Percentiles rank a stretch among this genome's conserved stretches.
phyloP scores from a whole-genome alignment of 2,329 filamentous ascomycete genomes.

The Pseudocercospora musae region DNA sequence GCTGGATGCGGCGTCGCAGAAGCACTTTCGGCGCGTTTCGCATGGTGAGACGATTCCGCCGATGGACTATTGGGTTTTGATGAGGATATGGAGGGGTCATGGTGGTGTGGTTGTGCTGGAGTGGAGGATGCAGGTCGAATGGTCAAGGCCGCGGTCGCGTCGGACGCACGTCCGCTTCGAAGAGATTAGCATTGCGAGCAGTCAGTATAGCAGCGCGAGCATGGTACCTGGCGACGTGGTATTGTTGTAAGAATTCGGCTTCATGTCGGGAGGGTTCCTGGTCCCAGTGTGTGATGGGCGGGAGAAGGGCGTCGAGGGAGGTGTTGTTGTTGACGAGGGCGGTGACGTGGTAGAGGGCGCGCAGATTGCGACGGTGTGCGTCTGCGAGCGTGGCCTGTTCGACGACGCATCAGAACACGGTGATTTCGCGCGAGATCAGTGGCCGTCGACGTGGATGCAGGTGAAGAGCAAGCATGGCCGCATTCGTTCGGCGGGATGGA shows the following conservation, averaged over 20 bases:
- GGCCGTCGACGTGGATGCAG: not conserved
- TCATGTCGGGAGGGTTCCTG: not conserved
- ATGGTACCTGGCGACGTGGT: not conserved
- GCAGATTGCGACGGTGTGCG: slow-evolving; percentile 11
- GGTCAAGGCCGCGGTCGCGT: slow-evolving; percentile 46
- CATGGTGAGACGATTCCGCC: slow-evolving; percentile 10
- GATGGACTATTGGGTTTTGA: slow-evolving; percentile 25
- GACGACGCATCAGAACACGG: slow-evolving; percentile 10
- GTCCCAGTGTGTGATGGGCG: not conserved
- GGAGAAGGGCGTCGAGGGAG: slow-evolving; percentile 1
- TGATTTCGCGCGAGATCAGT: not conserved
- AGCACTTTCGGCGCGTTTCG: slow-evolving; percentile 7
- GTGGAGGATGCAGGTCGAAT: slow-evolving; percentile 39
- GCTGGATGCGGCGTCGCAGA: slow-evolving; percentile 21
- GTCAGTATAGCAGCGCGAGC: not conserved
- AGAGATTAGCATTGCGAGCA: not conserved
- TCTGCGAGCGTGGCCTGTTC: slow-evolving; percentile 5
- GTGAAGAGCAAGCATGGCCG: not conserved
- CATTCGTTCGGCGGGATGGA: too few species aligned
- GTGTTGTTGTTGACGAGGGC: slow-evolving; percentile 14
- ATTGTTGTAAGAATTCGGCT: not conserved
- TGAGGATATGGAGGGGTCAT: slow-evolving; percentile 29
- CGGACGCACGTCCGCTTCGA: slow-evolving; percentile 14
- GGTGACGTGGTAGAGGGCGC: slow-evolving; percentile 13
- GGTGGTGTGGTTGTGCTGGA: slow-evolving; percentile 29